Evolutionary conservation across 495 filamentous ascomycete genomes (phyloP).

Genomic region (Penicillium waksmanii): DNA sequence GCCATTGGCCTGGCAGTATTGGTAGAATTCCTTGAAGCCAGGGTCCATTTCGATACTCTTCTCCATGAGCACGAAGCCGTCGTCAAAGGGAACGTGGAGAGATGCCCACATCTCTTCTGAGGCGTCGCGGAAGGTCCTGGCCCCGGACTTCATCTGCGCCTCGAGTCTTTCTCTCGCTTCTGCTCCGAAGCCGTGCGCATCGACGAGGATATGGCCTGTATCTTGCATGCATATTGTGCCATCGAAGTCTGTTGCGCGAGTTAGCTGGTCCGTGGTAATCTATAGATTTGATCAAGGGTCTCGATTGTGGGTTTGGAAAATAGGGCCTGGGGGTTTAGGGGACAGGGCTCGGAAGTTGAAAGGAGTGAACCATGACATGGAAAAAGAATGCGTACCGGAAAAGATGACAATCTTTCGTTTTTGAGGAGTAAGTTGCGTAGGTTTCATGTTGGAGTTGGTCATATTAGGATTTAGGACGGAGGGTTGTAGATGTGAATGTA

Average conservation of each 20-base stretch:
- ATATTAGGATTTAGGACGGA: slow-evolving; percentile 11
- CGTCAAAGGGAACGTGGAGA: slow-evolving; percentile 69
- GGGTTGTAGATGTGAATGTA: not conserved
- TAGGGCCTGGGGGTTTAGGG: no score
- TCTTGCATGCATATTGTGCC: slow-evolving; percentile 83
- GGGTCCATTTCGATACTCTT: slow-evolving; percentile 65
- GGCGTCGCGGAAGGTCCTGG: slow-evolving; percentile 72
- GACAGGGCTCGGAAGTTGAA: no score
- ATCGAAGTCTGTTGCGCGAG: slow-evolving; percentile 61
- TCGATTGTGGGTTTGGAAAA: not conserved
- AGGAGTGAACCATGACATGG: no score
- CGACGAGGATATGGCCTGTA: slow-evolving; percentile 74
- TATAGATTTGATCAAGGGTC: not conserved
- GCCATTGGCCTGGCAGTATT: slow-evolving; percentile 64
- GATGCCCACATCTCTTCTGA: slow-evolving; percentile 80
- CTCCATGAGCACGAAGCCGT: slow-evolving; percentile 73
- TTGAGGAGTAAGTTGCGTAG: slow-evolving; percentile 6
- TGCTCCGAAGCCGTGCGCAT: slow-evolving; percentile 66
- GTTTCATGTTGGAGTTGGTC: slow-evolving; percentile 24
- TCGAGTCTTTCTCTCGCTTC: slow-evolving; percentile 61
- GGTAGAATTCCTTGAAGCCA: slow-evolving; percentile 67
- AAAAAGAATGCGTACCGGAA: slow-evolving; percentile 26
- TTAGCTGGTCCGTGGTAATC: not conserved
- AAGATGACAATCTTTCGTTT: slow-evolving; percentile 40
- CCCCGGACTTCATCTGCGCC: slow-evolving; percentile 67